Evolutionary conservation across 495 filamentous ascomycete genomes (phyloP).

Genomic region (Zalerion maritima): DNA sequence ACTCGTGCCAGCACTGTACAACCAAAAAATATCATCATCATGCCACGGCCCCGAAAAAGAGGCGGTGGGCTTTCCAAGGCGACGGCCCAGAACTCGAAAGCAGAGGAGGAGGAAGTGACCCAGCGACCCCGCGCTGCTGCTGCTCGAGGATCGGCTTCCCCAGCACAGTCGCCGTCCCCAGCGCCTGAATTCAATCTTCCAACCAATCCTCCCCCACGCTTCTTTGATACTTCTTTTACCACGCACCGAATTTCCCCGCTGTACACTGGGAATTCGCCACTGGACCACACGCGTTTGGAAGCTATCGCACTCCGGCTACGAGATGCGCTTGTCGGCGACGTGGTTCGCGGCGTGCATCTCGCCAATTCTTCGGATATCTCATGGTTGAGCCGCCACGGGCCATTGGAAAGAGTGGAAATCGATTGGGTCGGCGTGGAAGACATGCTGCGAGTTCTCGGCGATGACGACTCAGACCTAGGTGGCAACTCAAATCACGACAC

Average conservation of each 20-base stretch:
- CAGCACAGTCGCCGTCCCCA: too few species aligned
- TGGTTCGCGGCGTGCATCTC: conserved; percentile 33
- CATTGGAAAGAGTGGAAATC: conserved; percentile 22
- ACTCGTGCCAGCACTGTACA: too few species aligned
- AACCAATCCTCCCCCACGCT: conserved; percentile 11
- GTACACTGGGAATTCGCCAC: conserved; percentile 16
- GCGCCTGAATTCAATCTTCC: too few species aligned
- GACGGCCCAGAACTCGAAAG: too few species aligned
- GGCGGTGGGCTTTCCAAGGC: too few species aligned
- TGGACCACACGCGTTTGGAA: conserved; percentile 15
- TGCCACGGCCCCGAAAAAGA: too few species aligned
- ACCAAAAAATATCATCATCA: too few species aligned
- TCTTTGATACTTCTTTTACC: conserved; percentile 36
- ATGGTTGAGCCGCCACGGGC: conserved; percentile 20
- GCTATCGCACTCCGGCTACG: conserved; percentile 23
- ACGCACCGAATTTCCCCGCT: conserved; percentile 31
- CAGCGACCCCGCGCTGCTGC: too few species aligned
- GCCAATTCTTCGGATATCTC: conserved; percentile 15
- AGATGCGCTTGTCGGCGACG: conserved; percentile 30
- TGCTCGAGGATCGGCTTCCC: too few species aligned
- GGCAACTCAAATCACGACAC: not conserved
- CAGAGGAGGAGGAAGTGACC: too few species aligned
- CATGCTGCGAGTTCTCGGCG: conserved; percentile 12
- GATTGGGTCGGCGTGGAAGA: conserved; percentile 12
- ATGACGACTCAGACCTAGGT: conserved; percentile 6